These are phyloP conservation scores for Ganoderma multipileum DNA, from an alignment of 1,284 basidiomycete genomes.

Conservation along the genomic window DNA sequence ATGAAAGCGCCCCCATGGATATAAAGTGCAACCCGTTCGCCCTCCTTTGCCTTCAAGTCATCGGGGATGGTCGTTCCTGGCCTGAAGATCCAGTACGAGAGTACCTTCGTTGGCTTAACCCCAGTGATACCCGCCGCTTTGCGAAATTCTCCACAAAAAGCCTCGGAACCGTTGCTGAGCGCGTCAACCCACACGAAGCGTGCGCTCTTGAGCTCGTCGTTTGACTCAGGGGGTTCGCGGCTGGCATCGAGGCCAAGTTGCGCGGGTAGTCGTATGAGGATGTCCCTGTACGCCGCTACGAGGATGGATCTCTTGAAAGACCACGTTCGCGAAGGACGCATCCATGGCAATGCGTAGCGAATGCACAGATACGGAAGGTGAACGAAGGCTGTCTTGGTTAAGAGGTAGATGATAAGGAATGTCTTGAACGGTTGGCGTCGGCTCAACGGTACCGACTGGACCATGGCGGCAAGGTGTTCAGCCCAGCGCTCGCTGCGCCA, in stretches of 20 bases:
- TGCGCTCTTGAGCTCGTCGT: conserved; percentile 26
- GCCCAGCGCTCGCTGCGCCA: background rate
- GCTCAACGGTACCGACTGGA: background rate
- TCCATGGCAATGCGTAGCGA: conserved; percentile 14
- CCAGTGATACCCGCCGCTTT: conserved; percentile 25
- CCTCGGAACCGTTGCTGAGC: conserved; percentile 16
- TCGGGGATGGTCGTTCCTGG: conserved; percentile 21
- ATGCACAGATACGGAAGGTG: conserved; percentile 30
- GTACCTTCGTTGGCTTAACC: conserved; percentile 20
- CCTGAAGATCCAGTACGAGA: conserved; percentile 33
- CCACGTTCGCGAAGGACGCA: conserved; percentile 27
- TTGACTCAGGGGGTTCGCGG: conserved; percentile 19
- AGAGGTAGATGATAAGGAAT: conserved; percentile 22
- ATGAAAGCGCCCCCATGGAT: conserved; percentile 29
- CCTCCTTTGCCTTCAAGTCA: conserved; percentile 38
- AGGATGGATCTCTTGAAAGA: conserved; percentile 19
- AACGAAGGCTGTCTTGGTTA: conserved; percentile 19
- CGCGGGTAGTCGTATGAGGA: conserved; percentile 7
- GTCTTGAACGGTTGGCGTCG: conserved; percentile 27
- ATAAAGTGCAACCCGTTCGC: conserved; percentile 28
- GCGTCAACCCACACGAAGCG: conserved; percentile 31
- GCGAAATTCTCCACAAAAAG: conserved; percentile 31
- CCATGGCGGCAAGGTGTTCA: background rate
- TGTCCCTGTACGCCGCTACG: conserved; percentile 16
- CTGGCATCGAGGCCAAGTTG: conserved; percentile 12